Evolutionary conservation across 495 filamentous ascomycete genomes (phyloP), one percentile per base, ranked within the genome.

Genomic region (Podospora tetraspora): DNA sequence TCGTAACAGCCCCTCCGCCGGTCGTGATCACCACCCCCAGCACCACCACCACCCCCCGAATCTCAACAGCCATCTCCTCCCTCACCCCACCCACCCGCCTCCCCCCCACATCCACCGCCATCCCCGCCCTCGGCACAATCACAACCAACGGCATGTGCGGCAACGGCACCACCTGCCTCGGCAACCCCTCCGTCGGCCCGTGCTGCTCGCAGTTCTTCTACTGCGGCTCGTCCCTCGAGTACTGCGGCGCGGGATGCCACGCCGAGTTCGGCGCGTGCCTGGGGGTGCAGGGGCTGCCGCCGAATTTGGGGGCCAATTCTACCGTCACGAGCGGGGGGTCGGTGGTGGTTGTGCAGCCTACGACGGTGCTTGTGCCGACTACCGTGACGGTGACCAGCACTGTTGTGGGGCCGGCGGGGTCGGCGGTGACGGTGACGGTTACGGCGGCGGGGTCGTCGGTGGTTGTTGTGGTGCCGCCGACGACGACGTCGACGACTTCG

Each of bases 241-340:
- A 81, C 67, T 88, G 86, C 71, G 83, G 82, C 24, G 75, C 75
- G 19, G 84, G 84, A 0, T 88, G 86, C 63, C 82, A 84, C 71
- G 63, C 72, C 22, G 68, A 71, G 22, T 84, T 78, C 58, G 82
- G 82, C 24, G 69, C 69, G 5, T 84, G 81, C 43, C 70, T 71
- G 1, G 68, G 70, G 56, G 43, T 65, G 0, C 62, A 69, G 4
- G 68, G 70, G 6, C 12, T 61, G 3, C 69, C 70, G 3, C 69
- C 63, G 1, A 22, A 21, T 4, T 66, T 68, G 2, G 19, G 60
- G 0, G 59, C 59, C 58, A 75, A 73, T 69, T 57, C 72, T 11
- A n/a, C 62, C 0, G 19, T 52, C 0, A n/a, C 19, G 1, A n/a
- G 43, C 43, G 43, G 43, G 3, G 22, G 21, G 0, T 23, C 22